Evolutionary conservation across 2,329 filamentous ascomycete genomes (phyloP), one percentile per base, ranked within the genome.

Genomic region (Aspergillus piperis): DNA sequence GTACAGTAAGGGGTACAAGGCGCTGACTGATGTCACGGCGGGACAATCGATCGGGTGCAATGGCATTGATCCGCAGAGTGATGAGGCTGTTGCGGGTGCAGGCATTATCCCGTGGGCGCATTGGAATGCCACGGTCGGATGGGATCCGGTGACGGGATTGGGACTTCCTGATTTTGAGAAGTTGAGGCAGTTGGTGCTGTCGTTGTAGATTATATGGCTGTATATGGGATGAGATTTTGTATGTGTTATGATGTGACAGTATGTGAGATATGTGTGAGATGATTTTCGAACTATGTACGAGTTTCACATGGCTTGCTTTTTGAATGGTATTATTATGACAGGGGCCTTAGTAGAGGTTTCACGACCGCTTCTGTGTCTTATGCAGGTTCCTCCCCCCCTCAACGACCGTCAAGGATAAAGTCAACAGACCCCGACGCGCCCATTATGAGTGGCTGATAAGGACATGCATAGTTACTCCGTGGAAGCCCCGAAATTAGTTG

Each of bases 1-100:
- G 8, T 86, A 86, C 66, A 75, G 74, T 17, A 68, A 71, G 50
- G 82, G 80, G 3, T 79, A 77, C 60, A 71, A 76, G 63, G 82
- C 76, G 0, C 74, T 86, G 15, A 84, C 74, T 0, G 84, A 87
- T 63, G 71, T 78, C 21, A 66, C 72, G 7, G 70, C 63, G 38
- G 76, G 76, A 8, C 63, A 60, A 36, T 72, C 72, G 5, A 67
- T 73, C 48, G 76, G 76, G 7, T 78, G 75, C 58, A 63, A 70
- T 30, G 71, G 70, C 15, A 61, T 68, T 44, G 70, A 77, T 8
- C 75, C 75, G 23, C 70, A 72, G 48, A 66, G 38, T 19, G 61
- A 66, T 1, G 3, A 58, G 49, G 23, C 47, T 13, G 64, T 71
- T 7, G 13, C 44, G 5, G 70, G 70, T 7, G 65, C 59, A 30